Evolutionary conservation across 2,329 filamentous ascomycete genomes (phyloP).

Genomic region (Cordyceps javanica): DNA sequence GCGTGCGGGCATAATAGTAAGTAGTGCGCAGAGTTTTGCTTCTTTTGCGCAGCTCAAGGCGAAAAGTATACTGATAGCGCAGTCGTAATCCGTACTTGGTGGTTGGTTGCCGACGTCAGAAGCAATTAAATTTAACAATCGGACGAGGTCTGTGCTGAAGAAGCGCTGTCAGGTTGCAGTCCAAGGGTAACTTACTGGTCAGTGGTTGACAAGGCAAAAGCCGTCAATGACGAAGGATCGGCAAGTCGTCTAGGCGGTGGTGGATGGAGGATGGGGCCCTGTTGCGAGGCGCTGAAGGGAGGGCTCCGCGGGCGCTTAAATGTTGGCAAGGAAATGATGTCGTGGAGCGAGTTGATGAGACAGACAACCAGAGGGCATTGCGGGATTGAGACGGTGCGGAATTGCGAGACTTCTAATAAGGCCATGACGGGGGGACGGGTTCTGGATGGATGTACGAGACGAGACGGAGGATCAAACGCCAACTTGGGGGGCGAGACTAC

Average conservation of each 20-base stretch:
- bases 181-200: no score
- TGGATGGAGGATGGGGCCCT: no score
- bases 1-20: not conserved
- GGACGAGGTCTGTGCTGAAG: no score
- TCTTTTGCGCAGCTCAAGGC: no score
- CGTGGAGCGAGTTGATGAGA: not conserved
- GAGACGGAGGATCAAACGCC: conserved; percentile 1
- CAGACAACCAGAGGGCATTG: not conserved
- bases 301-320: not conserved
- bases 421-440: not conserved
- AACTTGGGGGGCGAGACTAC: not conserved
- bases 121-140: no score
- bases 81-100: no score
- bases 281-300: no score
- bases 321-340: not conserved
- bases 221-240: not conserved
- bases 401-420: not conserved
- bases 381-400: not conserved
- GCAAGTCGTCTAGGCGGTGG: not conserved
- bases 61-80: no score
- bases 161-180: no score
- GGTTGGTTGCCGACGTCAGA: no score
- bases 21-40: not conserved
- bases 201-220: no score
- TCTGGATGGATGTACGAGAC: not conserved